These are phyloP conservation scores for Penicillium fuscoglaucum DNA, from an alignment of 2,329 filamentous ascomycete genomes.

Conservation along the genomic window DNA sequence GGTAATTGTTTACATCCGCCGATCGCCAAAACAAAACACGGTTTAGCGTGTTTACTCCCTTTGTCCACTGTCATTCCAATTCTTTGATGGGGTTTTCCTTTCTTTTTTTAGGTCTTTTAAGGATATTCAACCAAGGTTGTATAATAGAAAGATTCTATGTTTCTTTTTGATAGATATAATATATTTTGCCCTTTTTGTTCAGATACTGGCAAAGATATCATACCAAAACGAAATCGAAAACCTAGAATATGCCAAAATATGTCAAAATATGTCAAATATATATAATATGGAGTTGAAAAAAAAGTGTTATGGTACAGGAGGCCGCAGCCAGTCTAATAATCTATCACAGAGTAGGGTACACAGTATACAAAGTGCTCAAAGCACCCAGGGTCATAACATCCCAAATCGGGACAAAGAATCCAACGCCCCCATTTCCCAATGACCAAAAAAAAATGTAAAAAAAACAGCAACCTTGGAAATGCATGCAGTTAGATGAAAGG, in stretches of 20 bases:
- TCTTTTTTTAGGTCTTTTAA: not conserved
- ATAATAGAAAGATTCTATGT: not conserved
- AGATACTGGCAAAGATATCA: not conserved
- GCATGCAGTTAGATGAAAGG: constrained; percentile 13
- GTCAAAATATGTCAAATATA: not conserved
- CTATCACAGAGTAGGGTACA: constrained; percentile 19
- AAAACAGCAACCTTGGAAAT: constrained; percentile 11
- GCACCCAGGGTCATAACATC: constrained; percentile 11
- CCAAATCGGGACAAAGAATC: constrained; percentile 11
- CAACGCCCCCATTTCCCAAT: constrained; percentile 21
- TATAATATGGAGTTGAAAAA: constrained; percentile 4
- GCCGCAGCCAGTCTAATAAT: constrained; percentile 24
- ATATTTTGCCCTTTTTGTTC: not conserved
- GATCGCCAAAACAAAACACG: constrained; percentile 33
- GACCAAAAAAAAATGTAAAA: constrained; percentile 9
- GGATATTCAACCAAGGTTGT: not conserved
- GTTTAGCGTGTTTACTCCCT: constrained; percentile 23
- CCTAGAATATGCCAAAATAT: not conserved
- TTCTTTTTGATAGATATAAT: not conserved
- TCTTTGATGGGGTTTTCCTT: not conserved
- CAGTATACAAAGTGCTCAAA: constrained; percentile 17
- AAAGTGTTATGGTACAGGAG: constrained; percentile 21
- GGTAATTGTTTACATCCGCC: constrained; percentile 36
- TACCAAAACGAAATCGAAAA: not conserved
- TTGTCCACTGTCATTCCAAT: constrained; percentile 8